phyloP scores from a whole-genome alignment of 805 yeast genomes.

The Lipomyces orientalis region DNA sequence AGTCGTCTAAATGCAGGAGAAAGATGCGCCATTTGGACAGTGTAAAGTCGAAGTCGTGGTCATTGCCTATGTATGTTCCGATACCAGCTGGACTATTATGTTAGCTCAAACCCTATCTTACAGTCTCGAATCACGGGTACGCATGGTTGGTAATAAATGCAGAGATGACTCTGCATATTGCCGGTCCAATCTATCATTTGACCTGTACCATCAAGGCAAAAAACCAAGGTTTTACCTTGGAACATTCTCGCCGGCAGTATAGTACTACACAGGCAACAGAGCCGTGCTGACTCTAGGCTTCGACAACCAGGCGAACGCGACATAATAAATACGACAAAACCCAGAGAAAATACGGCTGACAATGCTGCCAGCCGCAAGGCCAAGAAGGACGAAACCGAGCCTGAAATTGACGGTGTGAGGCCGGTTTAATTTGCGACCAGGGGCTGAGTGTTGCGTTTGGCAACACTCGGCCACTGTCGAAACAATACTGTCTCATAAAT shows the following conservation, averaged over 20 bases:
- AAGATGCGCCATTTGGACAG: conserved; percentile 17
- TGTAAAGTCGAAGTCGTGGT: conserved; percentile 7
- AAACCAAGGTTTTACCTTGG: conserved; percentile 21
- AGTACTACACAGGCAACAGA: neutral
- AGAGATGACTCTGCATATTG: conserved; percentile 9
- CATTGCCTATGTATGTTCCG: conserved; percentile 55
- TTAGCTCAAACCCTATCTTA: neutral
- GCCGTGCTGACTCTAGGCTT: neutral
- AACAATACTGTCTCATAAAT: too few relatives aligned
- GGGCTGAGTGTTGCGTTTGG: too few relatives aligned
- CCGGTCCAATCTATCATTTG: conserved; percentile 24
- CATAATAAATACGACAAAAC: too few relatives aligned
- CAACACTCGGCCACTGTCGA: too few relatives aligned
- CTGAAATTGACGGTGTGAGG: too few relatives aligned
- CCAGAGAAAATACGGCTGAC: too few relatives aligned
- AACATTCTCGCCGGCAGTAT: neutral
- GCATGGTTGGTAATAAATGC: conserved; percentile 34
- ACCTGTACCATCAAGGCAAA: conserved; percentile 35
- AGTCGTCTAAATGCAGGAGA: conserved; percentile 52
- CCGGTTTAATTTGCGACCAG: too few relatives aligned
- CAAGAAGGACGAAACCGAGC: neutral
- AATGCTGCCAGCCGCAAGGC: neutral
- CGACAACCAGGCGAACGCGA: neutral
- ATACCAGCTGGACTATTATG: conserved; percentile 55
- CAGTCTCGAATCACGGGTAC: neutral